These are phyloP conservation scores for Penicillium daleae DNA, from an alignment of 495 filamentous ascomycete genomes.

Conservation along the genomic window DNA sequence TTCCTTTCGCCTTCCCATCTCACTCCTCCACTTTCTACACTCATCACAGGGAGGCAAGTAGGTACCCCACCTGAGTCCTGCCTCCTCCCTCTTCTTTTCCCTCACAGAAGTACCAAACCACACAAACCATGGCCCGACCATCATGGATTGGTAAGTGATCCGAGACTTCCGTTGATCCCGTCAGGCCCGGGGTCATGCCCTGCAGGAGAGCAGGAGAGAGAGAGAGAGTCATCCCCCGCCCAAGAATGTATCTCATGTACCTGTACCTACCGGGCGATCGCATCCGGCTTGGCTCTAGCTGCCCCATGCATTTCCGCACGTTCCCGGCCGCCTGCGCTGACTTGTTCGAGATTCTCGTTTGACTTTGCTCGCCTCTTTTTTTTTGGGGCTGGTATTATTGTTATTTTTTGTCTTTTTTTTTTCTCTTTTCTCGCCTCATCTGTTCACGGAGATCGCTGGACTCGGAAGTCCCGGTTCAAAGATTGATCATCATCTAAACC, in stretches of 20 bases:
- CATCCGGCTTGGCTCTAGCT: conserved; percentile 23
- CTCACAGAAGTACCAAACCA: neutral
- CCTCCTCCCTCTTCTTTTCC: neutral
- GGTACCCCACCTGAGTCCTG: neutral
- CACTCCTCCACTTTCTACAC: neutral
- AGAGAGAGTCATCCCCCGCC: too few species aligned
- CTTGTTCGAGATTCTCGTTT: conserved; percentile 20
- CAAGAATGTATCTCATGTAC: too few species aligned
- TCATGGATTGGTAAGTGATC: conserved; percentile 30
- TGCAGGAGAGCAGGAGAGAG: conserved; percentile 10
- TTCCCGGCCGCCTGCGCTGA: conserved; percentile 28
- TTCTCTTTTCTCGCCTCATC: conserved; percentile 11
- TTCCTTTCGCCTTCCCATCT: neutral
- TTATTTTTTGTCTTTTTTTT: neutral
- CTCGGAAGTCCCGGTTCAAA: conserved; percentile 33
- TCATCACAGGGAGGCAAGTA: neutral
- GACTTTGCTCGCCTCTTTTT: neutral
- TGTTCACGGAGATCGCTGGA: conserved; percentile 25
- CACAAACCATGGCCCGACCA: conserved; percentile 10
- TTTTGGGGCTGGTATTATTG: neutral
- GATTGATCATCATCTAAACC: neutral
- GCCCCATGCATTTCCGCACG: conserved; percentile 31
- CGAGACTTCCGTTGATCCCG: conserved; percentile 23
- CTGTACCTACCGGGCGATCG: conserved; percentile 18
- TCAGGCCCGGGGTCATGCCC: conserved; percentile 2